Percentiles rank a stretch among this genome's conserved stretches.
Evolutionary conservation across 2,329 filamentous ascomycete genomes (phyloP).

Genomic region (Aspergillus brasiliensis): DNA sequence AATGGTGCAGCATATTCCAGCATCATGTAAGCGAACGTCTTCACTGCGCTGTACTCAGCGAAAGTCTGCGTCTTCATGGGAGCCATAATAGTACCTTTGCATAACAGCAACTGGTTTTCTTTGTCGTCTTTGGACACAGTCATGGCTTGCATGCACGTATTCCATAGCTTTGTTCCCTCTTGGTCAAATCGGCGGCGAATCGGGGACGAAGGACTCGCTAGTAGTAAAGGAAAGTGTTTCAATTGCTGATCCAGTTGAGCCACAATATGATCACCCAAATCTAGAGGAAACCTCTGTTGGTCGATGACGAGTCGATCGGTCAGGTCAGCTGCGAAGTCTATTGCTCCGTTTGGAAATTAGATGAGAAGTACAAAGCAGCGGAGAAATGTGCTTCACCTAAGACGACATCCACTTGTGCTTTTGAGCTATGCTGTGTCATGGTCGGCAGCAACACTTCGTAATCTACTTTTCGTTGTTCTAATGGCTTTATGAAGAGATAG

Average conservation of each 20-base stretch:
- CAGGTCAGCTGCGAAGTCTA: slow-evolving; percentile 29
- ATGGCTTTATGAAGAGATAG: background rate
- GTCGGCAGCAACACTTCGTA: background rate
- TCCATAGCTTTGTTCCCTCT: slow-evolving; percentile 42
- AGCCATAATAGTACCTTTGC: slow-evolving; percentile 18
- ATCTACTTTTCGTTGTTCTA: background rate
- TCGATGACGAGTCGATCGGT: slow-evolving; percentile 13
- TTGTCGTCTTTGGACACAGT: slow-evolving; percentile 6
- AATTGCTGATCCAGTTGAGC: slow-evolving; percentile 22
- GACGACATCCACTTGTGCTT: slow-evolving; percentile 10
- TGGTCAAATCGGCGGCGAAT: slow-evolving; percentile 30
- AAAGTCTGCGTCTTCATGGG: background rate
- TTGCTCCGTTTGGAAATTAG: background rate
- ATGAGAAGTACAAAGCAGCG: background rate
- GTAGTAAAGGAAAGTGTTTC: slow-evolving; percentile 14
- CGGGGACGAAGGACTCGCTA: slow-evolving; percentile 5
- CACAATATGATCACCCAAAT: slow-evolving; percentile 3
- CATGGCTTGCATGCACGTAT: slow-evolving; percentile 33
- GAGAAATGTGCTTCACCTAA: slow-evolving; percentile 11
- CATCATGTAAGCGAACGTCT: slow-evolving; percentile 66
- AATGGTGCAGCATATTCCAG: slow-evolving; percentile 57
- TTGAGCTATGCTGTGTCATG: slow-evolving; percentile 2
- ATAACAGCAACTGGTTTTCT: slow-evolving; percentile 13
- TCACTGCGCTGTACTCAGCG: slow-evolving; percentile 35
- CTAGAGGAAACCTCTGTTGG: background rate